phyloP scores from a whole-genome alignment of 202 grass and related monocot genomes.

The Eragrostis tef region DNA sequence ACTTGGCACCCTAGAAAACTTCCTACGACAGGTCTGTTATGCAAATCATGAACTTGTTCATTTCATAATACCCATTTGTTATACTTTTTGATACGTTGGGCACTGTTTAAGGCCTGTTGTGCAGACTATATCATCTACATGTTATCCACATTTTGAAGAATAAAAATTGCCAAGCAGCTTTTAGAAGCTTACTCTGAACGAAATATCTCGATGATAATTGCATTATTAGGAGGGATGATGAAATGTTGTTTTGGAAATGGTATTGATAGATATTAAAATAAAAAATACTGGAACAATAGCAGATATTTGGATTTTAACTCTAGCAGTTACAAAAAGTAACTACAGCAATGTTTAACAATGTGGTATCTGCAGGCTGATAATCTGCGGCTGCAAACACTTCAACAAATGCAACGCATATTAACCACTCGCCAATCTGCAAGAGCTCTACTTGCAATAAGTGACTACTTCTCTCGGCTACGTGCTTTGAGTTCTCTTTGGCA shows the following conservation, averaged over 20 bases:
- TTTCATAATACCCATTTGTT: constrained; percentile 34
- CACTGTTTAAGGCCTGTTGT: constrained; percentile 1
- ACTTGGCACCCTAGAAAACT: constrained; percentile 85
- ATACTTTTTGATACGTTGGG: constrained; percentile 38
- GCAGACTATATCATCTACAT: constrained; percentile 21
- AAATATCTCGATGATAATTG: constrained; percentile 5
- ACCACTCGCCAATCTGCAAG: constrained; percentile 82
- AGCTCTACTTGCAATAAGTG: constrained; percentile 83
- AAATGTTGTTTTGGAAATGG: neutral
- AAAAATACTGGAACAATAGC: neutral
- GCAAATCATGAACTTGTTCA: constrained; percentile 11
- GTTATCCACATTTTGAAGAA: neutral
- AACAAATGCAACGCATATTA: constrained; percentile 90
- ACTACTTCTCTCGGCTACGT: constrained; percentile 78
- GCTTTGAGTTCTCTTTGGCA: constrained; percentile 90
- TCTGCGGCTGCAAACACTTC: constrained; percentile 82
- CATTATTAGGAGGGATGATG: neutral
- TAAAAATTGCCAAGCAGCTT: constrained; percentile 16
- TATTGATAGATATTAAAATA: constrained; percentile 18
- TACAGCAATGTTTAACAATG: constrained; percentile 27
- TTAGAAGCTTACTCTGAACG: constrained; percentile 13
- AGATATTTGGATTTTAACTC: neutral
- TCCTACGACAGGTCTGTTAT: constrained; percentile 75
- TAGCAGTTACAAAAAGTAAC: constrained; percentile 9
- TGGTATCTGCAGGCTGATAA: constrained; percentile 78